These are phyloP conservation scores for Paraleonurus japonicus DNA, from an alignment of 257 asterid species.

Conservation along the genomic window DNA sequence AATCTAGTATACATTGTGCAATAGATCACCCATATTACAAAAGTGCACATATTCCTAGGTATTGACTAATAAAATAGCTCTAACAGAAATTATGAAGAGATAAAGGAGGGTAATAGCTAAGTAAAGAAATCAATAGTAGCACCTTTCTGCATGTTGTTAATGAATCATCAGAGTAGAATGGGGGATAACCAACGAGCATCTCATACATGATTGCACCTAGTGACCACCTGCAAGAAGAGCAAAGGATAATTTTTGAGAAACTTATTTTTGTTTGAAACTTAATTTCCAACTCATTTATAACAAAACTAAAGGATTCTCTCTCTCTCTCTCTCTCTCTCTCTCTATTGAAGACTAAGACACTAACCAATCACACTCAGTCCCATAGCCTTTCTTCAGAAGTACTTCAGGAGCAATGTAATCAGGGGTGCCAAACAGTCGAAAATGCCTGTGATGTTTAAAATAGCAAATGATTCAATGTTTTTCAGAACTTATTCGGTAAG, in stretches of 20 bases:
- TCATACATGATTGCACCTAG: slow-evolving; percentile 89
- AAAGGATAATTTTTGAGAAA: background rate
- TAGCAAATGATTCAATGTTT: background rate
- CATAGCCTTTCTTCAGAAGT: slow-evolving; percentile 72
- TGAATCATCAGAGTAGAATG: slow-evolving; percentile 85
- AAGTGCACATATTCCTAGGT: background rate
- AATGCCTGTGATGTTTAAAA: slow-evolving; percentile 54
- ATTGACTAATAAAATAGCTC: background rate
- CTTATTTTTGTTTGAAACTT: background rate
- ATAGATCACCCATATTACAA: background rate
- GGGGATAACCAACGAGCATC: slow-evolving; percentile 94
- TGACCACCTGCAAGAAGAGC: slow-evolving; percentile 73
- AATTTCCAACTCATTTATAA: background rate
- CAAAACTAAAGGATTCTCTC: background rate
- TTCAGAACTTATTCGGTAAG: background rate
- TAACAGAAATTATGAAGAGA: background rate
- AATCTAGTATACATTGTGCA: slow-evolving; percentile 42
- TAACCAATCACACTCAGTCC: slow-evolving; percentile 90
- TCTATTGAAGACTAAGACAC: slow-evolving; percentile 27
- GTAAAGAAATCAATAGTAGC: slow-evolving; percentile 7
- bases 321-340: background rate
- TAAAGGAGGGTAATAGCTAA: background rate
- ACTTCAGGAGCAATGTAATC: slow-evolving; percentile 98
- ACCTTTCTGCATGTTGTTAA: slow-evolving; percentile 90
- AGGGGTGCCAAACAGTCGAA: slow-evolving; percentile 95